Conservation (phyloP, 176 grass and related monocot species). For the Otatea glauca region DNA sequence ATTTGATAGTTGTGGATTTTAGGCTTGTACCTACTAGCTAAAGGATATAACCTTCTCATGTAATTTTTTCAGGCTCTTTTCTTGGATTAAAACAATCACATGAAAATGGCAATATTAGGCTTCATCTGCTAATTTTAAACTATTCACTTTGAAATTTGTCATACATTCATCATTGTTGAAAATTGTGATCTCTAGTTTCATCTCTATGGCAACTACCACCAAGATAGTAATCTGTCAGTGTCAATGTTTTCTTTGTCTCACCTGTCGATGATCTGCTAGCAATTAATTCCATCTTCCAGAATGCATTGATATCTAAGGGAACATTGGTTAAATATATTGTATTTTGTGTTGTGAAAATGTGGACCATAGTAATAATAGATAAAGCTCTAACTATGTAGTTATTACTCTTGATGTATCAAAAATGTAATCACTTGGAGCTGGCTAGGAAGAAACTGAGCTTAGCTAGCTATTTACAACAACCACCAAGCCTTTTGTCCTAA, state of each 20-base stretch:
- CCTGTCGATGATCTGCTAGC: not conserved
- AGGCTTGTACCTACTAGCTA: not conserved
- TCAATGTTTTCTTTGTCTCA: not conserved
- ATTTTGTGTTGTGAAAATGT: not conserved
- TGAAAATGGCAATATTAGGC: not conserved
- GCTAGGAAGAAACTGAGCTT: slow-evolving; percentile 18
- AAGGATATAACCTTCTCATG: slow-evolving; percentile 31
- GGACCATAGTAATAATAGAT: not conserved
- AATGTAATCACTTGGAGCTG: not conserved
- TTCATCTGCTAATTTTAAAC: slow-evolving; percentile 5
- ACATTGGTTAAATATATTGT: not conserved
- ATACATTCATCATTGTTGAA: not conserved
- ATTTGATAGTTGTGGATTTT: not conserved
- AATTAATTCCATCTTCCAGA: not conserved
- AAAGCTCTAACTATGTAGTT: too few species aligned
- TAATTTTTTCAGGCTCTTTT: not conserved
- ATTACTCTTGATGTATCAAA: too few species aligned
- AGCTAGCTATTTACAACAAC: not conserved
- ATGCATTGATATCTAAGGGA: slow-evolving; percentile 14
- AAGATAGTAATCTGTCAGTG: not conserved
- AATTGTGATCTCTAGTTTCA: not conserved
- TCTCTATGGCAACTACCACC: slow-evolving; percentile 2
- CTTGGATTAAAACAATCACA: slow-evolving; percentile 10
- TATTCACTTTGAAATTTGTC: not conserved
- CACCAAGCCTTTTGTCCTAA: too few species aligned